phyloP scores from a whole-genome alignment of 2,329 filamentous ascomycete genomes.

The Thelonectria blattea region DNA sequence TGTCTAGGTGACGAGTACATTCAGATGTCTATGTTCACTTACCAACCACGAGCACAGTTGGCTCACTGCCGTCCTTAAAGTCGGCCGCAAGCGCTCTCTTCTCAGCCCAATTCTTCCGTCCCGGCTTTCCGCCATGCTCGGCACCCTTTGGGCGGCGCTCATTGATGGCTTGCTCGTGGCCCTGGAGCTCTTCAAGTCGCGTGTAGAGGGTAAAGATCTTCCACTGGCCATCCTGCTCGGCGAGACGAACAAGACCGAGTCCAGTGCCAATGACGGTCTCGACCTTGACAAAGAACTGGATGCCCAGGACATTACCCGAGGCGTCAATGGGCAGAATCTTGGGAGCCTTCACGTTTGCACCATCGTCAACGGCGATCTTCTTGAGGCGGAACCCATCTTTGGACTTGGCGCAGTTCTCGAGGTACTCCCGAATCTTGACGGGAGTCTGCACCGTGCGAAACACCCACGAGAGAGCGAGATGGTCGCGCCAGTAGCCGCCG shows the following conservation, averaged over 20 bases:
- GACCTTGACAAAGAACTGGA: conserved; percentile 63
- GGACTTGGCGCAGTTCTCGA: conserved; percentile 41
- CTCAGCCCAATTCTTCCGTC: conserved; percentile 66
- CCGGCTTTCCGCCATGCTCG: conserved; percentile 57
- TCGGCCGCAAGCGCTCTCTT: conserved; percentile 54
- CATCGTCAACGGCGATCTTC: conserved; percentile 53
- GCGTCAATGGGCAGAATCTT: conserved; percentile 55
- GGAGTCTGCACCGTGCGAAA: conserved; percentile 58
- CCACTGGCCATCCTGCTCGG: conserved; percentile 55
- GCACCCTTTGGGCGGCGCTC: conserved; percentile 60
- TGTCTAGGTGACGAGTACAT: no score
- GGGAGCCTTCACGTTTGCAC: conserved; percentile 52
- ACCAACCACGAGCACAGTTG: conserved; percentile 67
- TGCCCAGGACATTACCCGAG: conserved; percentile 53
- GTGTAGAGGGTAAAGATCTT: conserved; percentile 71
- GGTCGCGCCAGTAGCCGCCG: conserved; percentile 64
- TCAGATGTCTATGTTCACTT: conserved; percentile 33
- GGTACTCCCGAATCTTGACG: conserved; percentile 47
- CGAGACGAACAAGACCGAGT: conserved; percentile 61
- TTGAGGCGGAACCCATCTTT: conserved; percentile 49
- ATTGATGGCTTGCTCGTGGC: conserved; percentile 56
- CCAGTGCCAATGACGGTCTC: conserved; percentile 61
- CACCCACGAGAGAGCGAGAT: conserved; percentile 62
- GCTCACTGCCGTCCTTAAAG: conserved; percentile 55
- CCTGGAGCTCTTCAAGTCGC: conserved; percentile 58